Conservation (phyloP, 768 basidiomycete genomes). For the Psilocybe subaeruginosa region DNA sequence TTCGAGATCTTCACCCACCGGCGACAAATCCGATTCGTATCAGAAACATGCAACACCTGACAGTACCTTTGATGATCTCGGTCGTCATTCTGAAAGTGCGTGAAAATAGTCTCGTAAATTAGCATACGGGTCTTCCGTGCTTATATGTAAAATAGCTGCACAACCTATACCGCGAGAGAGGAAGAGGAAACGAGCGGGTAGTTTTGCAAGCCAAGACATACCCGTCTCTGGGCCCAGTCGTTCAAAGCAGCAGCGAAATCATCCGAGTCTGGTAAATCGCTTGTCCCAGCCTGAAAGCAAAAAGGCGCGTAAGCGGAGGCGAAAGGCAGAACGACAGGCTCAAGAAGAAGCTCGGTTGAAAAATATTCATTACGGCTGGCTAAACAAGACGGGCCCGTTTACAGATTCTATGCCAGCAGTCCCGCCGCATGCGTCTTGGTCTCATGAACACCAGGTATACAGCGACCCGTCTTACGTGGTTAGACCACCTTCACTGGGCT, state of each 20-base stretch:
- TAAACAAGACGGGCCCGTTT: slow-evolving; percentile 13
- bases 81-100: slow-evolving; percentile 8
- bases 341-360: slow-evolving; percentile 29
- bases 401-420: too few relatives aligned
- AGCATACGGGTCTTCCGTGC: background rate
- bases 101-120: background rate
- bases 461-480: background rate
- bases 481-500: background rate
- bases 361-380: slow-evolving; percentile 16
- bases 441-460: background rate
- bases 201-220: slow-evolving; percentile 15
- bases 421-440: slow-evolving; percentile 12
- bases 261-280: slow-evolving; percentile 24
- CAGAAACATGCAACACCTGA: slow-evolving; percentile 3
- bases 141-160: background rate
- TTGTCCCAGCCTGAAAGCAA: slow-evolving; percentile 34
- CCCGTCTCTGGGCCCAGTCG: slow-evolving; percentile 14
- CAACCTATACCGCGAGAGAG: slow-evolving; percentile 5
- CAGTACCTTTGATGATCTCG: background rate
- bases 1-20: slow-evolving; percentile 9
- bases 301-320: slow-evolving; percentile 43
- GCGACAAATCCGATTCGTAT: background rate
- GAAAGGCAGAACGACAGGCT: slow-evolving; percentile 37
- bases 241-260: slow-evolving; percentile 1
- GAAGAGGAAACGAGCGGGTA: slow-evolving; percentile 23